Base-by-base conservation (phyloP, 345 rosid species). In the Salix dunnii region DNA sequence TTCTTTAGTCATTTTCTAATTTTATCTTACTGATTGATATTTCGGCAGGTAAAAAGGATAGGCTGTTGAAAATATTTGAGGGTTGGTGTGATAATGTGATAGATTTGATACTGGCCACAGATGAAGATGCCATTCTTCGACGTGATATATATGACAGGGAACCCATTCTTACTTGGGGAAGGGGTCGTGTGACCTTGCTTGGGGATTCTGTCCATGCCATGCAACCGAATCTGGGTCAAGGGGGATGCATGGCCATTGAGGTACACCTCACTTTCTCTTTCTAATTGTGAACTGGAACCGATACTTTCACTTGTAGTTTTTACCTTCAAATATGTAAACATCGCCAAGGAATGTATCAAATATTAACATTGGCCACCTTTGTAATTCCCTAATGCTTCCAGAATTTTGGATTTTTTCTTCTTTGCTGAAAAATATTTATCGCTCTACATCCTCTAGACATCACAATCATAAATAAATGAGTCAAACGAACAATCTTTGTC, bases 211-310 rank as follows among this genome's bases (percentile, higher is more conserved):
- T 96, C 62, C 97, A 93, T 83, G 98, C 99, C 14, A 90, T 96
- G 98, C 99, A 93, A 77, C 98, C 98, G 36, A 96, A 92, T 79
- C 58, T 93, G 92, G 98, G 98, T 42, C 98, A 96, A 88, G 98
- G 96, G 36, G 99, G 97, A 31, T 96, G 98, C 81, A 96, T 96
- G 98, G 99, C 98, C 68, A 91, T 96, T 82, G 98, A 96, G 92
- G 97, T 95, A 86, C 48, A 25, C 36, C 71, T 84, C 70, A 25
- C 67, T 60, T 64, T 71, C 42, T 67, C 74, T 58, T 61, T 66
- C 28, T 16, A 53, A 9, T 14, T 42, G 55, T 71, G 23, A 69
- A 74, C 28, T 49, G 28, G 18, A 55, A 40, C n/a, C 75, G 35
- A 6, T 55, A 38, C 58, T 68, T 31, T 38, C 65, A 42, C 16